phyloP scores from a whole-genome alignment of 805 yeast genomes.

The Teunomyces funiuensis region DNA sequence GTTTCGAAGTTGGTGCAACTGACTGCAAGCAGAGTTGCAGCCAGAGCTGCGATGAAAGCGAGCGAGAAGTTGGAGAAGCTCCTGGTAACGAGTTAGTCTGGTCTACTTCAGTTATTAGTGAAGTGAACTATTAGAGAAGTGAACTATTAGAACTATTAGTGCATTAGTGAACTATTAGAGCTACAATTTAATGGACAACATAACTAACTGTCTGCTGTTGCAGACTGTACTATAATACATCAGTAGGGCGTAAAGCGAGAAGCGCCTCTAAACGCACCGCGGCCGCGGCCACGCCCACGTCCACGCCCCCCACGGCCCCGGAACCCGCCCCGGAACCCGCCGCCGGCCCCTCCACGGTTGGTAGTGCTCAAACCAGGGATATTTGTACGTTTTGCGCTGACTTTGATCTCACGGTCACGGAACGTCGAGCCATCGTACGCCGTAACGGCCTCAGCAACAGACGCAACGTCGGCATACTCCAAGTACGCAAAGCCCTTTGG shows the following conservation, averaged over 20 bases:
- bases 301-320: conserved; percentile 29
- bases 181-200: neutral
- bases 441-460: conserved; percentile 62
- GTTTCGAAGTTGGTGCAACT: conserved; percentile 33
- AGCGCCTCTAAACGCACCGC: conserved; percentile 11
- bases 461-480: conserved; percentile 71
- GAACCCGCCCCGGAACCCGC: conserved; percentile 27
- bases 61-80: no score
- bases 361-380: conserved; percentile 60
- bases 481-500: conserved; percentile 88
- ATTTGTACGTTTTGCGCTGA: conserved; percentile 76
- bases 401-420: conserved; percentile 70
- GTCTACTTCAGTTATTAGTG: no score
- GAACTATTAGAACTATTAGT: no score
- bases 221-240: conserved; percentile 2
- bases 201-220: neutral
- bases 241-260: conserved; percentile 17
- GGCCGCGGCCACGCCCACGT: conserved; percentile 28
- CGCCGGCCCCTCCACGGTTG: conserved; percentile 31
- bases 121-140: no score
- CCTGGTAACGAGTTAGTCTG: no score
- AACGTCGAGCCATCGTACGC: conserved; percentile 63
- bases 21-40: no score
- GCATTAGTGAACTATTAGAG: no score
- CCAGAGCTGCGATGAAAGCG: no score